phyloP scores from a whole-genome alignment of 257 asterid genomes.

The Catharanthus roseus region DNA sequence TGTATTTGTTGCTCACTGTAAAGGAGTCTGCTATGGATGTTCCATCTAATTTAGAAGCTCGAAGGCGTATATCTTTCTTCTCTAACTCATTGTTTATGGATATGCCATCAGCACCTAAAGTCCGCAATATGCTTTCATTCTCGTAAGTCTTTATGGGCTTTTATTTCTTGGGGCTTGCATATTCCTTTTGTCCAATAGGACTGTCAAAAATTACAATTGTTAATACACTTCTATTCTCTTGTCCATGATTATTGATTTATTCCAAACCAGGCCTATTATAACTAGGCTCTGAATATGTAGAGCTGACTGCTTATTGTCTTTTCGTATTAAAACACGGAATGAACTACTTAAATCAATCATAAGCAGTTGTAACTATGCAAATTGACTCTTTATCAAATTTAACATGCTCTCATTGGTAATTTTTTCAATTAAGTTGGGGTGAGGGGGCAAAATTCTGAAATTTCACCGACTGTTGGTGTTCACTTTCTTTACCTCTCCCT shows the following conservation, averaged over 20 bases:
- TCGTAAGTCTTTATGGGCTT: conserved; percentile 56
- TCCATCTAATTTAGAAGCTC: conserved; percentile 94
- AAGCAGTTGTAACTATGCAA: neutral
- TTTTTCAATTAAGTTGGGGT: too few species aligned
- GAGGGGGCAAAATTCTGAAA: neutral
- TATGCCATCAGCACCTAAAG: conserved; percentile 98
- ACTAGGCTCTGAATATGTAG: neutral
- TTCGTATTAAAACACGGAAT: neutral
- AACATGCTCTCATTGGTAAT: too few species aligned
- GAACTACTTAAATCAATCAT: neutral
- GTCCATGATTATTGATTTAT: neutral
- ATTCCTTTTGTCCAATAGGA: neutral
- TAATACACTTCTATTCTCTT: neutral
- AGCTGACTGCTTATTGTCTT: neutral
- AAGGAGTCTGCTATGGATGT: conserved; percentile 99
- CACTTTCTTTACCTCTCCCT: neutral
- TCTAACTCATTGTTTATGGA: conserved; percentile 98
- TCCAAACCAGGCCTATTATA: neutral
- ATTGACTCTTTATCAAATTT: neutral
- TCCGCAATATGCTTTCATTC: conserved; percentile 98
- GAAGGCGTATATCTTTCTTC: conserved; percentile 96
- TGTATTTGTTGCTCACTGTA: conserved; percentile 86
- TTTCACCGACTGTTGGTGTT: neutral
- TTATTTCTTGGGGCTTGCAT: neutral
- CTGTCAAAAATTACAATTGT: neutral